phyloP scores from a whole-genome alignment of 192 early-diverging fungal genomes.

The Mortierella claussenii region DNA sequence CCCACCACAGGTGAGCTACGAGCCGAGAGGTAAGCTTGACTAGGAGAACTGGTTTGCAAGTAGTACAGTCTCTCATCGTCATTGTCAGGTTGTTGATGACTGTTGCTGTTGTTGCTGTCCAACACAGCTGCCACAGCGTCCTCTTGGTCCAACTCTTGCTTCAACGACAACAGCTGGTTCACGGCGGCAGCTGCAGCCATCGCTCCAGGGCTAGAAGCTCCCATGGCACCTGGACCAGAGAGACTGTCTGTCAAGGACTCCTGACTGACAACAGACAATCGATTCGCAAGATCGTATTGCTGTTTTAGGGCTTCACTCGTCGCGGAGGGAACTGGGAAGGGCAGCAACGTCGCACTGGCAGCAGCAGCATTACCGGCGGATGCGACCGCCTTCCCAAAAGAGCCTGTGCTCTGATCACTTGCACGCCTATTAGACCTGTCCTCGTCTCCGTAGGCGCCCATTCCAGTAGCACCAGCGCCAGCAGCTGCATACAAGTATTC shows the following conservation, averaged over 20 bases:
- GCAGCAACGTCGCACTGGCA: neutral
- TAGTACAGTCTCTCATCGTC: conserved; percentile 4
- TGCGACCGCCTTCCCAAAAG: neutral
- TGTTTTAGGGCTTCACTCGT: conserved; percentile 34
- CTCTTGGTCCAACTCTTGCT: conserved; percentile 28
- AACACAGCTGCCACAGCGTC: neutral
- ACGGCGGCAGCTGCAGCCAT: conserved; percentile 7
- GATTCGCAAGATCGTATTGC: conserved; percentile 33
- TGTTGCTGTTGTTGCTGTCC: neutral
- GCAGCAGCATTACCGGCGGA: conserved; percentile 6
- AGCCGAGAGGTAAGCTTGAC: conserved; percentile 13
- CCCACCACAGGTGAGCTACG: conserved; percentile 1
- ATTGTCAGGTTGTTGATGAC: neutral
- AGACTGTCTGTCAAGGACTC: conserved; percentile 5
- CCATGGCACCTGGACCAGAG: neutral
- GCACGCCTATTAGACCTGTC: no score
- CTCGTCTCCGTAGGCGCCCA: no score
- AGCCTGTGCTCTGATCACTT: no score
- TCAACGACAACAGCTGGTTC: conserved; percentile 37
- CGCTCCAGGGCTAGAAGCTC: neutral
- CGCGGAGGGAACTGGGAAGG: conserved; percentile 24
- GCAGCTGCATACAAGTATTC: neutral
- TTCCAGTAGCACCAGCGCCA: neutral
- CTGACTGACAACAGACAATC: conserved; percentile 21
- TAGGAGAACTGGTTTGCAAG: conserved; percentile 11